Conservation (phyloP, 306 rosid genomes). For the Malus asiatica region DNA sequence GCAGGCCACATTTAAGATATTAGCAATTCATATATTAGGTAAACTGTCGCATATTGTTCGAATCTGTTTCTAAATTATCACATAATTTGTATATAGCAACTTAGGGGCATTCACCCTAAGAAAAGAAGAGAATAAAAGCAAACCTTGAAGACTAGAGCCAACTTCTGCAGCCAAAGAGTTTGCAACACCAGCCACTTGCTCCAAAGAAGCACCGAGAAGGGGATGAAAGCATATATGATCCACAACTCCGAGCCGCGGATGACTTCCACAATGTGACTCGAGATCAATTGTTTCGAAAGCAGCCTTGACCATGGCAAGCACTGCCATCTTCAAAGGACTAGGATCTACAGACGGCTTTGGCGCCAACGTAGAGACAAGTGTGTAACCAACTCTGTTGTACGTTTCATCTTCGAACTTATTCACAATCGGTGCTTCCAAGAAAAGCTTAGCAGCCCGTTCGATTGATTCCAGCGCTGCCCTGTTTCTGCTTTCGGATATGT, state of each 20-base stretch:
- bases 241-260: slow-evolving; percentile 83
- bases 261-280: slow-evolving; percentile 63
- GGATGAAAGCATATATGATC: slow-evolving; percentile 93
- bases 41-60: not conserved
- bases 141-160: slow-evolving; percentile 72
- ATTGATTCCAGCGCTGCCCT: slow-evolving; percentile 56
- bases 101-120: not conserved
- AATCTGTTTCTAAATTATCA: not conserved
- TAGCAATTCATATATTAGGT: not conserved
- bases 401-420: slow-evolving; percentile 73
- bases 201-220: slow-evolving; percentile 52
- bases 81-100: not conserved
- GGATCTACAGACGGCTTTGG: slow-evolving; percentile 13
- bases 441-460: slow-evolving; percentile 59
- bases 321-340: slow-evolving; percentile 54
- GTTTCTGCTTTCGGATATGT: slow-evolving; percentile 85
- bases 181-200: slow-evolving; percentile 53
- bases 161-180: slow-evolving; percentile 46
- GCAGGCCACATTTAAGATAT: slow-evolving; percentile 26
- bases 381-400: slow-evolving; percentile 88
- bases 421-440: slow-evolving; percentile 52
- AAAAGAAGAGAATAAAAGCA: not conserved
- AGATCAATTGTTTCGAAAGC: slow-evolving; percentile 59
- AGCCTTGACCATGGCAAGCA: slow-evolving; percentile 70
- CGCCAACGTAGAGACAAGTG: slow-evolving; percentile 62